These are phyloP conservation scores for Cercospora canescens DNA, from an alignment of 2,329 filamentous ascomycete genomes.

Conservation along the genomic window DNA sequence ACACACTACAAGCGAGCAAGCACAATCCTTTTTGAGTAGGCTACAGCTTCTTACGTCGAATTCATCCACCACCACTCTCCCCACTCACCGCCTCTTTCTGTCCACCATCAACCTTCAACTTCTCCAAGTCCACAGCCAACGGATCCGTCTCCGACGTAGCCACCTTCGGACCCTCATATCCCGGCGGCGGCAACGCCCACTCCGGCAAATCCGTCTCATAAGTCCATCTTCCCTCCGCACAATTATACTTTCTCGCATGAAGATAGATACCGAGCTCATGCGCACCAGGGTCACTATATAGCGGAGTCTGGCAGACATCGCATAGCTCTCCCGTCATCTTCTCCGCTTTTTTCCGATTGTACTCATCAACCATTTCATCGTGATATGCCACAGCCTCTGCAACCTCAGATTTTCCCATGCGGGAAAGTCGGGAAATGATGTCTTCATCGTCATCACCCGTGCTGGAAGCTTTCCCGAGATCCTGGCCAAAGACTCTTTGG, in stretches of 20 bases:
- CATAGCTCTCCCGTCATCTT: slow-evolving; percentile 87
- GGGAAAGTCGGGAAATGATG: slow-evolving; percentile 78
- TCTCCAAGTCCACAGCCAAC: slow-evolving; percentile 44
- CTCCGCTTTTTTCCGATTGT: slow-evolving; percentile 88
- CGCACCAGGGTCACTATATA: slow-evolving; percentile 88
- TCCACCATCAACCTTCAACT: slow-evolving; percentile 29
- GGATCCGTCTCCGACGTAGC: slow-evolving; percentile 55
- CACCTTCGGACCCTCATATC: slow-evolving; percentile 68
- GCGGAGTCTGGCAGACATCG: slow-evolving; percentile 76
- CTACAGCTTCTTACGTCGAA: neutral
- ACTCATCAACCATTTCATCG: slow-evolving; percentile 87
- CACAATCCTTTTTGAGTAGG: too few relatives aligned
- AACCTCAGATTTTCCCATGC: slow-evolving; percentile 93
- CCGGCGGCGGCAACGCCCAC: slow-evolving; percentile 83
- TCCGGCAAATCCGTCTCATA: slow-evolving; percentile 81
- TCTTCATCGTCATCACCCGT: slow-evolving; percentile 79
- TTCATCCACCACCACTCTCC: neutral
- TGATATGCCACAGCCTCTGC: slow-evolving; percentile 91
- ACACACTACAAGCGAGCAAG: too few relatives aligned
- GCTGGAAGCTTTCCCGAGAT: slow-evolving; percentile 68
- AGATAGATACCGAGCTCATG: slow-evolving; percentile 94
- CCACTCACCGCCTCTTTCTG: neutral
- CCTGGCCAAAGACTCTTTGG: slow-evolving; percentile 81
- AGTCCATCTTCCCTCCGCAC: slow-evolving; percentile 77
- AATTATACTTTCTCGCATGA: slow-evolving; percentile 88